Evolutionary conservation across 1,284 basidiomycete species (phyloP).

Genomic region (Chiua sp.): DNA sequence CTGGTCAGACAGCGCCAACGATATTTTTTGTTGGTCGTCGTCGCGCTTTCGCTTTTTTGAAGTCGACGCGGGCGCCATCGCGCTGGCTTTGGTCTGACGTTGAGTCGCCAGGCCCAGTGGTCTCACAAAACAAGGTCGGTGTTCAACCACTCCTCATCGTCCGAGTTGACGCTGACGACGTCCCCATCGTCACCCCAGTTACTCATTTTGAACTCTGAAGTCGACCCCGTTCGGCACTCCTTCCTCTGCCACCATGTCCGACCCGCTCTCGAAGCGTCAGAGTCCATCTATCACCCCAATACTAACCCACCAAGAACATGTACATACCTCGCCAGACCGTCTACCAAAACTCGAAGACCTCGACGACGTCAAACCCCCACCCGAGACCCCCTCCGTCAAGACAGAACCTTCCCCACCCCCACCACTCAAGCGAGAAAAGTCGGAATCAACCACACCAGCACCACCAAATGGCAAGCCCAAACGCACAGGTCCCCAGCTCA

Average conservation of each 20-base stretch:
- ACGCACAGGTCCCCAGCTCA: conserved; percentile 61
- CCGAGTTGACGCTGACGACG: conserved; percentile 17
- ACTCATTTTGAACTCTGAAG: conserved; percentile 31
- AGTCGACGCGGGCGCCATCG: conserved; percentile 37
- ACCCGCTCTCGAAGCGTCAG: conserved; percentile 32
- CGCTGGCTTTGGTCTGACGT: conserved; percentile 16
- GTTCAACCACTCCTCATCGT: conserved; percentile 5
- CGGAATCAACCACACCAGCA: conserved; percentile 36
- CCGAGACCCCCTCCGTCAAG: conserved; percentile 36
- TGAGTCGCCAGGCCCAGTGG: conserved; percentile 6
- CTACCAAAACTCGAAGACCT: conserved; percentile 27
- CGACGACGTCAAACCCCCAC: conserved; percentile 32
- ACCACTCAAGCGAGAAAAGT: conserved; percentile 33
- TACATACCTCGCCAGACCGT: conserved; percentile 1
- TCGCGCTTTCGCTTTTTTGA: conserved; percentile 71
- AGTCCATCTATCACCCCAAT: conserved; percentile 27
- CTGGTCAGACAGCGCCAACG: conserved; percentile 52
- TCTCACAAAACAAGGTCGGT: conserved; percentile 32
- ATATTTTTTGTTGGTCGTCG: conserved; percentile 43
- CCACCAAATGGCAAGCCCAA: conserved; percentile 37
- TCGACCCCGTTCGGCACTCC: conserved; percentile 21
- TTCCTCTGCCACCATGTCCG: conserved; percentile 38
- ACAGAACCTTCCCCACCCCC: conserved; percentile 34
- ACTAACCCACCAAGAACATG: conserved; percentile 23
- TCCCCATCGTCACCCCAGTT: conserved; percentile 14